Conservation (phyloP, 2,329 filamentous ascomycete genomes). For the Nigrograna mackinnonii region DNA sequence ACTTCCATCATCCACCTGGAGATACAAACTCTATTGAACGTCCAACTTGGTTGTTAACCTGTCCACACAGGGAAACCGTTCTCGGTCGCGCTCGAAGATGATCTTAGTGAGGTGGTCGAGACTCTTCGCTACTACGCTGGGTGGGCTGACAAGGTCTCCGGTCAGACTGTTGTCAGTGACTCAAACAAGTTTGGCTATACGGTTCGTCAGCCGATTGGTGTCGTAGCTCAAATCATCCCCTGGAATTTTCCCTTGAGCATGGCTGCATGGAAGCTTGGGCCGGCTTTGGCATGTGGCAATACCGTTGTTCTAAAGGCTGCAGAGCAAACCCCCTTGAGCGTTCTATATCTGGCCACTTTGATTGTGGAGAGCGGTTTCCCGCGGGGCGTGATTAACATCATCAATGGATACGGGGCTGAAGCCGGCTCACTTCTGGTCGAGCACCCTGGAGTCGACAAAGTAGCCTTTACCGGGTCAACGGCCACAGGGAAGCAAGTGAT, state of each 20-base stretch:
- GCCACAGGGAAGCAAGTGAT: conserved; percentile 71
- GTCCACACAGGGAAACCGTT: too few species aligned
- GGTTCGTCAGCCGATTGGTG: background rate
- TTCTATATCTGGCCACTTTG: conserved; percentile 60
- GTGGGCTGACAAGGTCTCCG: conserved; percentile 76
- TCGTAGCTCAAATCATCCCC: background rate
- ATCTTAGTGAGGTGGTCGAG: background rate
- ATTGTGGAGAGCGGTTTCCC: conserved; percentile 62
- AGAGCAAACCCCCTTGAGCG: too few species aligned
- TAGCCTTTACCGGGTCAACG: conserved; percentile 77
- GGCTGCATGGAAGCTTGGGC: conserved; percentile 56
- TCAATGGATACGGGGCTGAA: conserved; percentile 24
- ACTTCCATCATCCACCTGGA: too few species aligned
- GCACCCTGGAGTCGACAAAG: conserved; percentile 56
- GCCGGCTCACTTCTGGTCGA: background rate
- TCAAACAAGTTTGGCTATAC: conserved; percentile 59
- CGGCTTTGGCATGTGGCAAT: conserved; percentile 60
- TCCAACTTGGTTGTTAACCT: too few species aligned
- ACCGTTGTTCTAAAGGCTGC: conserved; percentile 60
- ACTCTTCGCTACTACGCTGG: conserved; percentile 71
- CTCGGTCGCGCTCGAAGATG: background rate
- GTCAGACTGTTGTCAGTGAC: conserved; percentile 71
- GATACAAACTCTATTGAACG: too few species aligned
- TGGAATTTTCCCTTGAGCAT: conserved; percentile 31
- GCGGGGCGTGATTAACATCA: conserved; percentile 60